Percentiles rank a stretch among this genome's conserved stretches.
These are phyloP conservation scores for Emergomyces orientalis DNA, from an alignment of 2,329 filamentous ascomycete genomes.

Conservation along the genomic window DNA sequence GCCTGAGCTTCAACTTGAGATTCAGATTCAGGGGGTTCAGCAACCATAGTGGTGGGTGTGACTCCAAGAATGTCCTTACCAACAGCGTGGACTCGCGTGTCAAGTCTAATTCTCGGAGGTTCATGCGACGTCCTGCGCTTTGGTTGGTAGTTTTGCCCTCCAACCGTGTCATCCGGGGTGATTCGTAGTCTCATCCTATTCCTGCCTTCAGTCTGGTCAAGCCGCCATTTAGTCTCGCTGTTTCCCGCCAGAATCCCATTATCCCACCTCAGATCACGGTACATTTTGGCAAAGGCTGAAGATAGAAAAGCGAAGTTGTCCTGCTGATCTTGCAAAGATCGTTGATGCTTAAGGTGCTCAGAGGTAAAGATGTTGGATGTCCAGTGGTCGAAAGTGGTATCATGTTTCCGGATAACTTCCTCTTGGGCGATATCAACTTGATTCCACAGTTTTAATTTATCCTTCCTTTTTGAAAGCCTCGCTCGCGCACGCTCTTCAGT, in stretches of 20 bases:
- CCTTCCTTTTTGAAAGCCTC: constrained; percentile 65
- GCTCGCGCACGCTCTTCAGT: constrained; percentile 65
- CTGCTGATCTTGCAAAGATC: constrained; percentile 82
- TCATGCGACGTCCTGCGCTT: constrained; percentile 60
- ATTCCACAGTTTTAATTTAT: constrained; percentile 74
- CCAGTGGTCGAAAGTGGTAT: constrained; percentile 81
- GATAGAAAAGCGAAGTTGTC: constrained; percentile 74
- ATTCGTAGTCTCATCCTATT: constrained; percentile 89
- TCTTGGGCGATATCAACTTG: constrained; percentile 58
- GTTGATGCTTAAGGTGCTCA: constrained; percentile 84
- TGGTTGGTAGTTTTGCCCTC: constrained; percentile 69
- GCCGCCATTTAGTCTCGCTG: constrained; percentile 66
- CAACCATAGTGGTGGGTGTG: constrained; percentile 26
- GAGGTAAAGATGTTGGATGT: constrained; percentile 90
- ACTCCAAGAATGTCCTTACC: constrained; percentile 33
- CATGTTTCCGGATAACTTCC: constrained; percentile 68
- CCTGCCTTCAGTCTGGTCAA: constrained; percentile 89
- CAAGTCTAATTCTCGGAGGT: constrained; percentile 37
- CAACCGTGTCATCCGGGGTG: constrained; percentile 62
- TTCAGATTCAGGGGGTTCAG: constrained; percentile 26
- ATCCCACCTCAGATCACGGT: constrained; percentile 66
- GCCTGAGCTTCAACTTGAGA: constrained; percentile 22
- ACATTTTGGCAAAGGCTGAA: constrained; percentile 67
- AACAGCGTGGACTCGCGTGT: constrained; percentile 35
- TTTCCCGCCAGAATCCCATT: constrained; percentile 69